Evolutionary conservation across 306 rosid species (phyloP), one percentile per base, ranked within the genome.

Genomic region (Corylus avellana): DNA sequence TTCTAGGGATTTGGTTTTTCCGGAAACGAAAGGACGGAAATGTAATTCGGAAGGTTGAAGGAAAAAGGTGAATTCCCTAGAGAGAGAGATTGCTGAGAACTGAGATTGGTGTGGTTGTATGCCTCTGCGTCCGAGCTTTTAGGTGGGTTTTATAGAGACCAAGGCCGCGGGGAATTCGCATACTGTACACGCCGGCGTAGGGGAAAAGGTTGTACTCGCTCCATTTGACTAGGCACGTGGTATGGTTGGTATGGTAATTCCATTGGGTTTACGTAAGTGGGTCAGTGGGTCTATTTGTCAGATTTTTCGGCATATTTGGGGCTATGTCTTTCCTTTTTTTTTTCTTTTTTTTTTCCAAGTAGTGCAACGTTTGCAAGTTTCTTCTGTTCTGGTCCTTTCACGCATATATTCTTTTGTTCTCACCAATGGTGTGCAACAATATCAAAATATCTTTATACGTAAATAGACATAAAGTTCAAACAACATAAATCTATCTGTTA

Each of bases 141-240:
- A 29, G 66, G 75, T 10, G 6, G 25, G 79, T 35, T 80, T 80
- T 80, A 80, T 76, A 72, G 57, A 56, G 46, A 25, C 17, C 17
- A 59, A 25, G 62, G 35, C 37, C 16, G 11, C 39, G 17, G 1
- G 66, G 39, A 22, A 9, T 58, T n/a, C 5, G 14, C 22, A 58
- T 0, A 8, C 37, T 22, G 37, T 59, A 59, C 39, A 59, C 66
- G 66, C 66, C 20, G 25, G 66, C 66, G 37, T 25, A 59, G 1
- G 25, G 39, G 13, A 17, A 25, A 22, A 25, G 0, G 8, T 1
- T 8, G 0, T 59, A 59, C 66, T 59, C 37, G 66, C 66, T 25
- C 5, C 8, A 25, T 59, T 59, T 27, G 53, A 1, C 0, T 11
- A 22, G 32, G 2, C 66, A 59, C 66, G 66, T 25, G 66, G 25